These are phyloP conservation scores for Boletus coffeatus DNA, from an alignment of 1,284 basidiomycete genomes.

Conservation along the genomic window DNA sequence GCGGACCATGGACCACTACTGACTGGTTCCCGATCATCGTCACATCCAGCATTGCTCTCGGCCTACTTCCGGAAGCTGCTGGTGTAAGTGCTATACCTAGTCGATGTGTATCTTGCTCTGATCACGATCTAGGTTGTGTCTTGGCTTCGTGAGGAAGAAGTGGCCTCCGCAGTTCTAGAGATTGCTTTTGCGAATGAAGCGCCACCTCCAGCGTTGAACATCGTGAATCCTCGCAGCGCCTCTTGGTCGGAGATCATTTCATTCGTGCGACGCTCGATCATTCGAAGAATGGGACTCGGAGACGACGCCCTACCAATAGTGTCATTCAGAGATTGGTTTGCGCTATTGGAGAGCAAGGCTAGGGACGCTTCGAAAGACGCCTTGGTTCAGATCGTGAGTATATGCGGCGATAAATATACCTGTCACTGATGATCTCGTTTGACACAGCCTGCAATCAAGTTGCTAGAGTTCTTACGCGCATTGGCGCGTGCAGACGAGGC, in stretches of 20 bases:
- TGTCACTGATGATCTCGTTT: neutral
- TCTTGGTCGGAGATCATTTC: neutral
- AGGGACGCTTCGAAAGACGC: neutral
- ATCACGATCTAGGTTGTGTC: neutral
- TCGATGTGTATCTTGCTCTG: neutral
- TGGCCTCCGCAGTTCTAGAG: neutral
- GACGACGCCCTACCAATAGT: neutral
- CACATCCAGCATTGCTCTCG: conserved; percentile 23
- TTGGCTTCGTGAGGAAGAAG: neutral
- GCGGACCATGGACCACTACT: conserved; percentile 3
- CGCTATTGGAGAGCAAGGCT: neutral
- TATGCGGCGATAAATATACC: no score
- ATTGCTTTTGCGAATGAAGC: neutral
- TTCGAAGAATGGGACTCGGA: neutral
- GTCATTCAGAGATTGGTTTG: neutral
- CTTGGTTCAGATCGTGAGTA: neutral
- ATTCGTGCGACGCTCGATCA: neutral
- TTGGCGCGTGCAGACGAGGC: no score
- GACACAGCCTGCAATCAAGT: neutral
- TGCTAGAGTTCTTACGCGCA: neutral
- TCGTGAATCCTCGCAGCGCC: neutral
- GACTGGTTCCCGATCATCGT: conserved; percentile 27
- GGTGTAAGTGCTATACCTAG: conserved; percentile 16
- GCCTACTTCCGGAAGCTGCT: conserved; percentile 13
- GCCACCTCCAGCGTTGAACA: neutral